These are phyloP conservation scores for Citrus glauca DNA, from an alignment of 345 rosid species.

Conservation along the genomic window DNA sequence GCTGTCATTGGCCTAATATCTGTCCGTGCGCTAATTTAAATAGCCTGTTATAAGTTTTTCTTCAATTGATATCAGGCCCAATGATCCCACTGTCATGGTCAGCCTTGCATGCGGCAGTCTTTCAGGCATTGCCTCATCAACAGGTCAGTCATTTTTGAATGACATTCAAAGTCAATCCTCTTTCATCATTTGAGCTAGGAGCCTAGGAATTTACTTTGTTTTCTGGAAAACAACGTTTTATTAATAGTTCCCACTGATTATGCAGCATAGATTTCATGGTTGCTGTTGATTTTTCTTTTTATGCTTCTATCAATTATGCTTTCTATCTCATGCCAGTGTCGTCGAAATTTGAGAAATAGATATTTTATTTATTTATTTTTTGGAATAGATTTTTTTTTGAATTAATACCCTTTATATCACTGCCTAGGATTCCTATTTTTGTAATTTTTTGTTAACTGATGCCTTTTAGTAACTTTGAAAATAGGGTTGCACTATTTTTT, in stretches of 20 bases:
- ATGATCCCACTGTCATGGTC: slow-evolving; percentile 52
- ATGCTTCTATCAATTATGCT: background rate
- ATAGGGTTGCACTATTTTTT: background rate
- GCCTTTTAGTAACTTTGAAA: background rate
- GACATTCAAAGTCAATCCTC: background rate
- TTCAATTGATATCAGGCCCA: slow-evolving; percentile 47
- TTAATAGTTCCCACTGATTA: background rate
- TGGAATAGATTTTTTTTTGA: background rate
- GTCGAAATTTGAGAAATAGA: background rate
- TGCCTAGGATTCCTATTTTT: background rate
- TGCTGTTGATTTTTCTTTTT: background rate
- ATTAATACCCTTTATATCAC: background rate
- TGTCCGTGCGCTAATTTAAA: background rate
- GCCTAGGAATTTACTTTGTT: background rate
- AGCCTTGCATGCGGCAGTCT: slow-evolving; percentile 91
- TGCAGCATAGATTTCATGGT: background rate
- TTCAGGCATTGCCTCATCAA: slow-evolving; percentile 91
- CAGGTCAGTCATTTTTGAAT: slow-evolving; percentile 43
- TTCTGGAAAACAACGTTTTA: background rate
- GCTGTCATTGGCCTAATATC: background rate
- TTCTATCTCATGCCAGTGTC: background rate
- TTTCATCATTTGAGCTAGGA: background rate
- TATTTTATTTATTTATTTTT: background rate
- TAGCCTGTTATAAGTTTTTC: background rate
- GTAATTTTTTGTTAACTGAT: background rate